phyloP scores from a whole-genome alignment of 768 basidiomycete species.

The Mycena latifolia region DNA sequence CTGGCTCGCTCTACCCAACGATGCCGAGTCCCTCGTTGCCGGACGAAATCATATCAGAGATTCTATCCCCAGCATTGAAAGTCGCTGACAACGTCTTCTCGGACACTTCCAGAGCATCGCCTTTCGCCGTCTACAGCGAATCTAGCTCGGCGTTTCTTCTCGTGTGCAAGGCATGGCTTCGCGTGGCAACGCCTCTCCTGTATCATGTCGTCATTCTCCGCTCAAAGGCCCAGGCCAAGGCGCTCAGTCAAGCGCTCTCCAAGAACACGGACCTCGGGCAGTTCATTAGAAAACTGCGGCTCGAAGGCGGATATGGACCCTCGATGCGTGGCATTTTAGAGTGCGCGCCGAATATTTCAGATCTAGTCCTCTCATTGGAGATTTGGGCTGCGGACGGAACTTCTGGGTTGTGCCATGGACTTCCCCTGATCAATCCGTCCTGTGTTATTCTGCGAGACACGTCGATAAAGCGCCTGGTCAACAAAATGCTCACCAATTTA shows the following conservation, averaged over 20 bases:
- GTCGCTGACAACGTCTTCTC: slow-evolving; percentile 34
- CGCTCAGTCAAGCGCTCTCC: slow-evolving; percentile 34
- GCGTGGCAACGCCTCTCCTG: slow-evolving; percentile 40
- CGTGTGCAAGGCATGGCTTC: slow-evolving; percentile 42
- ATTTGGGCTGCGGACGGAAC: neutral
- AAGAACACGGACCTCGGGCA: slow-evolving; percentile 5
- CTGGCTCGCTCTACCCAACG: no score
- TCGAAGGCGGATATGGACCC: slow-evolving; percentile 39
- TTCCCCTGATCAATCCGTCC: neutral
- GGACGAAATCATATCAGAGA: slow-evolving; percentile 37
- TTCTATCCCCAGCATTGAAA: neutral
- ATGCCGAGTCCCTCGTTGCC: slow-evolving; percentile 29
- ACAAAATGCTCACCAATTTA: no score
- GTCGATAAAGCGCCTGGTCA: no score
- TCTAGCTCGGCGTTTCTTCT: slow-evolving; percentile 36
- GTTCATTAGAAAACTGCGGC: no score
- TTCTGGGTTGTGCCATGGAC: neutral
- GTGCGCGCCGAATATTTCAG: slow-evolving; percentile 10
- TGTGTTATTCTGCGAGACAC: neutral
- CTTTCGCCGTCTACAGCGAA: slow-evolving; percentile 27
- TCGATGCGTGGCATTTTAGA: neutral
- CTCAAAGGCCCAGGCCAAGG: slow-evolving; percentile 40
- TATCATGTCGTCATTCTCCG: slow-evolving; percentile 41
- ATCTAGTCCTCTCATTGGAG: neutral
- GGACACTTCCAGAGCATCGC: slow-evolving; percentile 27